phyloP scores from a whole-genome alignment of 306 rosid genomes.

The Quercus variabilis region DNA sequence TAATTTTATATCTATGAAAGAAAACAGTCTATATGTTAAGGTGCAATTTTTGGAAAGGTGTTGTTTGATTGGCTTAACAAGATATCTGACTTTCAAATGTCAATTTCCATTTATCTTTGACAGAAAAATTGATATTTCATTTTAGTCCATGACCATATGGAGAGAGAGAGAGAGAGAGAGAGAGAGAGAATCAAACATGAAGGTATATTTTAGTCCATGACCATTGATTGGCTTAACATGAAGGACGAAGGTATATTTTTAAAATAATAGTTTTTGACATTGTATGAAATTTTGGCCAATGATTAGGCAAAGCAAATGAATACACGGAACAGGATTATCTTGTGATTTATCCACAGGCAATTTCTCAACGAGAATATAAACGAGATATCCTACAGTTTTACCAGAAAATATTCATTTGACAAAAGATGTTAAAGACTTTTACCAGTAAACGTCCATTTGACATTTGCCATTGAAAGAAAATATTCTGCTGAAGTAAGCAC shows the following conservation, averaged over 20 bases:
- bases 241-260: background rate
- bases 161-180: background rate
- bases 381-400: background rate
- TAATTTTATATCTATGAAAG: too few species aligned
- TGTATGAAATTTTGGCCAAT: background rate
- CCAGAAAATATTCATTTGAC: constrained; percentile 6
- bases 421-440: constrained; percentile 18
- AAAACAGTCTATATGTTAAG: too few species aligned
- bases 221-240: background rate
- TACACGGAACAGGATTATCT: background rate
- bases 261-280: background rate
- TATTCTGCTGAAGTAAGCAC: constrained; percentile 83
- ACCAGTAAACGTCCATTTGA: constrained; percentile 73
- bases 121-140: too few species aligned
- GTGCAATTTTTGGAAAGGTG: too few species aligned
- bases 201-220: background rate
- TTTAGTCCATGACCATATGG: too few species aligned
- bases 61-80: too few species aligned
- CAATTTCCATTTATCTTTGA: too few species aligned
- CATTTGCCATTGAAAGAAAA: constrained; percentile 66
- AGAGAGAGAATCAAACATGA: background rate
- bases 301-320: background rate
- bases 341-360: background rate
- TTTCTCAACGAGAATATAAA: background rate
- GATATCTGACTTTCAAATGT: too few species aligned